Conservation (phyloP, 192 early-diverging fungal genomes). For the Chytriomyces sp. region DNA sequence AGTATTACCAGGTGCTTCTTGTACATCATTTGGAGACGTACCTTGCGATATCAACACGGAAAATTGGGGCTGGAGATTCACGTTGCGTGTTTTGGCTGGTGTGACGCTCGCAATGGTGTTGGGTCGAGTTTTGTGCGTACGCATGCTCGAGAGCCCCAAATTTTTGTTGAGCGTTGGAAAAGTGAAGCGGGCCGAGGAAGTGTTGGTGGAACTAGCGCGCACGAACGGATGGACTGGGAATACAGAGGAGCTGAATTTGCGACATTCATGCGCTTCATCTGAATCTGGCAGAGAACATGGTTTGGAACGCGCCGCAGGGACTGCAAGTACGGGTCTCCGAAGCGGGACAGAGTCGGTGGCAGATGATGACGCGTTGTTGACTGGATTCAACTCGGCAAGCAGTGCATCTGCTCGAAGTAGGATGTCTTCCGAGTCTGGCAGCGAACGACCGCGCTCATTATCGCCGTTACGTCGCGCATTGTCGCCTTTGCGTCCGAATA, state of each 20-base stretch:
- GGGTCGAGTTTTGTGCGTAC: conserved; percentile 68
- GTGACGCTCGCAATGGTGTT: conserved; percentile 74
- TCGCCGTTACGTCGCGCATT: too few species aligned
- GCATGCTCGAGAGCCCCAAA: conserved; percentile 80
- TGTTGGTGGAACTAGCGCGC: conserved; percentile 27
- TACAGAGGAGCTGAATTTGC: background rate
- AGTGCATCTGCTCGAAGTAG: background rate
- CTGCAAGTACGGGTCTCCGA: too few species aligned
- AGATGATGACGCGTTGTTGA: too few species aligned
- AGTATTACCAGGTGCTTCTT: conserved; percentile 64
- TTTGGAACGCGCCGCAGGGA: too few species aligned
- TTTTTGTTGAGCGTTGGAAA: conserved; percentile 61
- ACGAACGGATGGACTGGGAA: conserved; percentile 20
- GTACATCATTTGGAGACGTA: background rate
- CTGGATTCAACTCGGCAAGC: too few species aligned
- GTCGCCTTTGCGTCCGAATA: too few species aligned
- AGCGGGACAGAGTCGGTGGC: too few species aligned
- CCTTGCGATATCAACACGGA: conserved; percentile 7
- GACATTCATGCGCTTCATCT: background rate
- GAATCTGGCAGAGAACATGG: background rate
- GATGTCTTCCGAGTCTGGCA: background rate
- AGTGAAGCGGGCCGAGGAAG: conserved; percentile 27
- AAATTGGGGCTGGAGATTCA: conserved; percentile 74
- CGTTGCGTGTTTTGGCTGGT: conserved; percentile 66
- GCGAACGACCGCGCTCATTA: too few species aligned